Evolutionary conservation across 441 rosid genomes (phyloP).

Genomic region (Corymbia citriodora): DNA sequence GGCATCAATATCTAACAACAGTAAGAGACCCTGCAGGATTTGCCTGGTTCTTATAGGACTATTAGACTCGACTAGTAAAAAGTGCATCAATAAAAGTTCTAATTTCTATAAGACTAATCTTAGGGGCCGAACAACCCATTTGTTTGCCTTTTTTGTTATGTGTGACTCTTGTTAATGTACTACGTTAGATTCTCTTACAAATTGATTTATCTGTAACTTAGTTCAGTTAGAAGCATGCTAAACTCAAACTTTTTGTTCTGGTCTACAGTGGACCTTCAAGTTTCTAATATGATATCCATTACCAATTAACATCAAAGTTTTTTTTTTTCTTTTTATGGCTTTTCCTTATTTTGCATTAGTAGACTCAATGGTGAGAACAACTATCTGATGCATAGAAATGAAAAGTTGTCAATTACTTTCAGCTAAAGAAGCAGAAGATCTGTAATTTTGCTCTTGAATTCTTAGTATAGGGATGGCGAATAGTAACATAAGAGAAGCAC

Average conservation of each 20-base stretch:
- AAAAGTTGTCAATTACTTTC: not conserved
- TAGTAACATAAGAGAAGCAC: slow-evolving; percentile 17
- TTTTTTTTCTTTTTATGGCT: not conserved
- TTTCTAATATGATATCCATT: not conserved
- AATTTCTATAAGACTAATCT: not conserved
- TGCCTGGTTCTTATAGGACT: not conserved
- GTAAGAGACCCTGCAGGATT: not conserved
- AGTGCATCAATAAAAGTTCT: not conserved
- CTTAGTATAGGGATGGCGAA: not conserved
- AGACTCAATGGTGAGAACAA: not conserved
- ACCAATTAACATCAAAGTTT: not conserved
- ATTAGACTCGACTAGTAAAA: not conserved
- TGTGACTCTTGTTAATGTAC: not conserved
- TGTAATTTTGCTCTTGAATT: not conserved
- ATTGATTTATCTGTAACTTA: not conserved
- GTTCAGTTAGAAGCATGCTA: not conserved
- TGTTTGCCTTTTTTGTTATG: not conserved
- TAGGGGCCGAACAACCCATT: not conserved
- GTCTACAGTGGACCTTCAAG: not conserved
- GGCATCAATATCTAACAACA: not conserved
- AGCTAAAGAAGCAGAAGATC: not conserved
- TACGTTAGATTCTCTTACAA: not conserved
- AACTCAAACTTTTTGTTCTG: not conserved
- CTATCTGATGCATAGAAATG: not conserved
- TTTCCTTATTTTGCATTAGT: not conserved